phyloP scores from a whole-genome alignment of 116 monocot genomes.

The Cymodocea nodosa region DNA sequence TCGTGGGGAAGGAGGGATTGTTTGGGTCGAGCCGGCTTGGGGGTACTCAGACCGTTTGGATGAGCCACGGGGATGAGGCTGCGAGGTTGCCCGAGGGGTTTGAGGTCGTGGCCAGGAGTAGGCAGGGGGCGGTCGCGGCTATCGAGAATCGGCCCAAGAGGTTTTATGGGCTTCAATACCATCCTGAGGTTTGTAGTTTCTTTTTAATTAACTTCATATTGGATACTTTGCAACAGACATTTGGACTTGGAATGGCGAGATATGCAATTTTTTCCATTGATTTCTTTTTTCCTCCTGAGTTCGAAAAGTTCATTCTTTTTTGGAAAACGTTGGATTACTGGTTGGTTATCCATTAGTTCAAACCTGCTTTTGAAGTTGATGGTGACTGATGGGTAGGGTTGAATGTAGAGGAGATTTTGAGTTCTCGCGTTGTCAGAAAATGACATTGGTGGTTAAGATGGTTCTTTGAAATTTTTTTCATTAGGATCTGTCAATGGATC shows the following conservation, averaged over 20 bases:
- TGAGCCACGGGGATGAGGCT: conserved; percentile 97
- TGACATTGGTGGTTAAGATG: too few relatives aligned
- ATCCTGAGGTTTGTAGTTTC: conserved; percentile 43
- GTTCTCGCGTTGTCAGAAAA: too few relatives aligned
- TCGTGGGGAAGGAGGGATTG: conserved; percentile 26
- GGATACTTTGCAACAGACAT: too few relatives aligned
- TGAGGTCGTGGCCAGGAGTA: conserved; percentile 61
- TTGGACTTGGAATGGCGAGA: neutral
- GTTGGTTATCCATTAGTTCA: neutral
- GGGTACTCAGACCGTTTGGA: conserved; percentile 73
- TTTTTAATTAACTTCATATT: neutral
- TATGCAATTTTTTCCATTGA: neutral
- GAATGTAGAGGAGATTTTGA: too few relatives aligned
- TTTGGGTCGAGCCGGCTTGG: conserved; percentile 25
- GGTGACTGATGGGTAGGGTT: too few relatives aligned
- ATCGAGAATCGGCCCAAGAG: conserved; percentile 46
- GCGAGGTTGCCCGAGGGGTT: conserved; percentile 70
- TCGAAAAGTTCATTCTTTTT: neutral
- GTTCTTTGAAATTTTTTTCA: too few relatives aligned
- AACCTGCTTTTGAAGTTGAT: too few relatives aligned
- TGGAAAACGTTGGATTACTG: neutral
- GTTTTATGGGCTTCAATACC: conserved; percentile 78
- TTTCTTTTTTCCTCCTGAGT: neutral
- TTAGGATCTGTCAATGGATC: too few relatives aligned
- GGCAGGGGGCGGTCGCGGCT: conserved; percentile 73